A percentile compares a stretch with the other conserved stretches of the same genome.
Evolutionary conservation across 257 asterid genomes (phyloP).

Genomic region (Galeopsis tetrahit): DNA sequence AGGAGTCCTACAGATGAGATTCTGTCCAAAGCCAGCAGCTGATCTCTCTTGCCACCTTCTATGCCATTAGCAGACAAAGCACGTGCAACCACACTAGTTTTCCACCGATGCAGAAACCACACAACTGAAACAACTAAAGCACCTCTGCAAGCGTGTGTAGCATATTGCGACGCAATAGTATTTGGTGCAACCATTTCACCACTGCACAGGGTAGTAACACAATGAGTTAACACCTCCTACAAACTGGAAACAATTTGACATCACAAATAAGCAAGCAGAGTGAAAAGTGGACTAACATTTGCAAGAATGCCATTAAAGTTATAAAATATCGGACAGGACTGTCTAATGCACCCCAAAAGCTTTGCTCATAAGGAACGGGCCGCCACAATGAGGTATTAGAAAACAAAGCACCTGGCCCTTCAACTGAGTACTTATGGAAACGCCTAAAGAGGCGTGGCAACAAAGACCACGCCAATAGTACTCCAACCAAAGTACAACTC

Average conservation of each 20-base stretch:
- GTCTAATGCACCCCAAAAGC: constrained; percentile 95
- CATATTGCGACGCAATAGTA: constrained; percentile 59
- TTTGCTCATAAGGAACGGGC: constrained; percentile 81
- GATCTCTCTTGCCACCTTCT: constrained; percentile 60
- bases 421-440: constrained; percentile 63
- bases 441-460: constrained; percentile 76
- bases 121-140: constrained; percentile 73
- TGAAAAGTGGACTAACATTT: constrained; percentile 59
- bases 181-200: constrained; percentile 84
- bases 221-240: constrained; percentile 23
- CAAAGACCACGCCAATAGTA: constrained; percentile 79
- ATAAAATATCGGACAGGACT: constrained; percentile 73
- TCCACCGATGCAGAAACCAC: constrained; percentile 93
- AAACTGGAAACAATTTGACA: not conserved
- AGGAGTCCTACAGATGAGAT: constrained; percentile 80
- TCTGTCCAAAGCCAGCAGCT: constrained; percentile 66
- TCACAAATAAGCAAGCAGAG: not conserved
- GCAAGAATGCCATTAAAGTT: constrained; percentile 75
- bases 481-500: constrained; percentile 71
- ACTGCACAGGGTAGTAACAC: constrained; percentile 47
- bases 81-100: constrained; percentile 70
- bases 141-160: constrained; percentile 76
- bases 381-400: constrained; percentile 64
- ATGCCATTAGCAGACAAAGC: constrained; percentile 57
- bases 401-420: constrained; percentile 73